phyloP scores from a whole-genome alignment of 768 basidiomycete genomes.

The Tubosaeta sp. region DNA sequence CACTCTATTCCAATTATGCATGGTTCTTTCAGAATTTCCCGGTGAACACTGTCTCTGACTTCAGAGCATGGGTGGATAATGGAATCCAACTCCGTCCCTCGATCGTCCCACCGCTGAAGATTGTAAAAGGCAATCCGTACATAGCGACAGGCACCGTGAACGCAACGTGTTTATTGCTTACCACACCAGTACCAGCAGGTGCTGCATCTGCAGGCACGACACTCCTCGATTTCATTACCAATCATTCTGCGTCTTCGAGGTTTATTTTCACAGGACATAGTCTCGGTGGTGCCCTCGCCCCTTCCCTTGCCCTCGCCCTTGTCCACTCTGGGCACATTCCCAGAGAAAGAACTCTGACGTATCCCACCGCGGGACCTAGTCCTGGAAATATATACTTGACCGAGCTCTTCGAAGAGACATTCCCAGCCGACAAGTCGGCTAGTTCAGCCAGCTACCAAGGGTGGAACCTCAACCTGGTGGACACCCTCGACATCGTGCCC shows the following conservation, averaged over 20 bases:
- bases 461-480: neutral
- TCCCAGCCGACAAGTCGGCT: neutral
- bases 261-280: slow-evolving; percentile 5
- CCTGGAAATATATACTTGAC: slow-evolving; percentile 5
- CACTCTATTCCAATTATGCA: neutral
- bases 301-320: slow-evolving; percentile 6
- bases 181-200: neutral
- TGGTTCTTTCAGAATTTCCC: slow-evolving; percentile 1
- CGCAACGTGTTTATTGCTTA: neutral
- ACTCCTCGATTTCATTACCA: slow-evolving; percentile 1
- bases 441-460: neutral
- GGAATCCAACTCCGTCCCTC: neutral
- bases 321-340: neutral
- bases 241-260: neutral
- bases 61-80: neutral
- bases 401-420: neutral
- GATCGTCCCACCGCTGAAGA: neutral
- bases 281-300: slow-evolving; percentile 3
- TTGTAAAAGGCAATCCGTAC: neutral
- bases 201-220: neutral
- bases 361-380: slow-evolving; percentile 8
- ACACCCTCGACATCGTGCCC: neutral
- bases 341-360: slow-evolving; percentile 1
- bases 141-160: neutral
- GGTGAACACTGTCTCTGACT: slow-evolving; percentile 2